Evolutionary conservation across 768 basidiomycete genomes (phyloP), one percentile per base, ranked within the genome.

Genomic region (Tricholoma saponaceum): DNA sequence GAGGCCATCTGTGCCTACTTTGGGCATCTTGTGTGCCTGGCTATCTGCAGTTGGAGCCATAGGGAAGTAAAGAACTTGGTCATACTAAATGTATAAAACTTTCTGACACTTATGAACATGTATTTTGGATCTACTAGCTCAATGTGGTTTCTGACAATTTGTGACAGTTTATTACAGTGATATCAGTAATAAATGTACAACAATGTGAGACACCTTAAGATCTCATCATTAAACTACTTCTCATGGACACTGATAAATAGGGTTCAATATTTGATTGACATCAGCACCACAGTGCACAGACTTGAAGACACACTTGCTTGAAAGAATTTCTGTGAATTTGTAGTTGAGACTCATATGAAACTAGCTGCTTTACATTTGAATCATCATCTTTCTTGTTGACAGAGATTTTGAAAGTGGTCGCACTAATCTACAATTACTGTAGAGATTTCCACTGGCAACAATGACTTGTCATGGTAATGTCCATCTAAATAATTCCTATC

Each of bases 1-100:
- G 5, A 56, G 44, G 37, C 46, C 55, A 46, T 56, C 55, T 32
- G 25, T 6, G 3, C 46, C 44, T 41, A 46, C 51, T 47, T 47
- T 47, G 16, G 25, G 46, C 25, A 16, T 47, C 25, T 47, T 25
- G 25, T 47, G 46, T 1, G 14, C 46, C 20, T 9, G 20, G 43
- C 43, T 23, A 28, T 26, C 25, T 47, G 44, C 23, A 46, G 44
- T 46, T 10, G 44, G 23, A 16, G 44, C 23, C 44, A 47, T 47
- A 47, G 20, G 3, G 18, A 43, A 47, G 25, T 26, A 28, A 28
- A 47, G 26, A 25, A 46, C 4, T 46, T 26, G 2, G 8, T 43
- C 4, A 12, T 4, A 47, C 25, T 47, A 28, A 47, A 28, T 47
- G 23, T 47, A 47, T 47, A 13, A 26, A 16, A 47, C 46, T 47